Conservation (phyloP, 2,329 filamentous ascomycete species). For the Neurospora sp. region DNA sequence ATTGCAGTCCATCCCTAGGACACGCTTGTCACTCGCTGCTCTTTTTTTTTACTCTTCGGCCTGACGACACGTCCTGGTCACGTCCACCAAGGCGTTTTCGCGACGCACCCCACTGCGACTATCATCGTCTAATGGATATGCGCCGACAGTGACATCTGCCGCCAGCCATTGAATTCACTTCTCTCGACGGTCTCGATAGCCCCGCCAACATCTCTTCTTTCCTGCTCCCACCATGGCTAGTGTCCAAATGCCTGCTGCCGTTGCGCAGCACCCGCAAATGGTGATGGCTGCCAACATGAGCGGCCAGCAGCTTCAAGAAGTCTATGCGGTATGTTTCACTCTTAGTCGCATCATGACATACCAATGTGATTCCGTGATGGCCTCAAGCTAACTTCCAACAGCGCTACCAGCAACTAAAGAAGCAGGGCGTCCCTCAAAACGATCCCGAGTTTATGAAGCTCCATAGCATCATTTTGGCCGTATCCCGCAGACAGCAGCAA, state of each 20-base stretch:
- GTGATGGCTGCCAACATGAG: constrained; percentile 59
- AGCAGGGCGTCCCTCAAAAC: constrained; percentile 65
- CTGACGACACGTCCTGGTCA: background rate
- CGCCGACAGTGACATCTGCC: constrained; percentile 9
- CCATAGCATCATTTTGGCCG: constrained; percentile 61
- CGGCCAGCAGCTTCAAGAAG: constrained; percentile 68
- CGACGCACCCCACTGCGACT: constrained; percentile 10
- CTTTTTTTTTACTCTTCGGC: constrained; percentile 11
- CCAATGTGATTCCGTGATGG: constrained; percentile 2
- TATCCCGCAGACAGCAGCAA: constrained; percentile 31
- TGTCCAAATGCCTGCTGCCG: constrained; percentile 61
- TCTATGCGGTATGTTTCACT: constrained; percentile 48
- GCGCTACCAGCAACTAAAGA: constrained; percentile 87
- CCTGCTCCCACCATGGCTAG: constrained; percentile 59
- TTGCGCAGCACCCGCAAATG: constrained; percentile 56
- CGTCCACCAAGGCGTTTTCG: constrained; percentile 3
- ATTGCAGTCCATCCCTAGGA: background rate
- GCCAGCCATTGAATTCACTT: constrained; percentile 10
- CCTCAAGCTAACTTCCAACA: constrained; percentile 27
- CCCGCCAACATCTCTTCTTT: constrained; percentile 12
- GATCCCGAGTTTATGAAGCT: constrained; percentile 85
- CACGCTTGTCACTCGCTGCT: background rate
- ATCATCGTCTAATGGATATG: constrained; percentile 13
- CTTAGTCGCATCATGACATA: background rate
- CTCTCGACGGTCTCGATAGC: background rate